Percentiles rank a stretch among this genome's conserved stretches.
These are phyloP conservation scores for Ophiostoma pallidulum DNA, from an alignment of 2,329 filamentous ascomycete genomes.

Conservation along the genomic window DNA sequence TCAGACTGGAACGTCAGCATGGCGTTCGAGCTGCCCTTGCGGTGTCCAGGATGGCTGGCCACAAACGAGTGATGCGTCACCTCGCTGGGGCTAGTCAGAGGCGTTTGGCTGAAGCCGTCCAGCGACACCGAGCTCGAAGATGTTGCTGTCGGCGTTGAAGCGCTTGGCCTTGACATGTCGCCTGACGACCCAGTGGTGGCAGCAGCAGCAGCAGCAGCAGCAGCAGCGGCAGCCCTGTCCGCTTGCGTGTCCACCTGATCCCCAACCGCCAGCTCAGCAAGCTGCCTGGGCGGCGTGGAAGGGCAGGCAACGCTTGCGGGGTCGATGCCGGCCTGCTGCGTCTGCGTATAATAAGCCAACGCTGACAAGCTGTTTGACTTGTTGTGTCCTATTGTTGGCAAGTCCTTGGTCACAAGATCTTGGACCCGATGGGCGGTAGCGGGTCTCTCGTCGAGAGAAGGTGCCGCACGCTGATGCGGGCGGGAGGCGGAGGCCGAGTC, in stretches of 20 bases:
- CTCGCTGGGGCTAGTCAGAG: conserved; percentile 47
- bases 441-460: conserved; percentile 34
- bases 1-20: conserved; percentile 51
- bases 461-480: too few species aligned
- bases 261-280: conserved; percentile 23
- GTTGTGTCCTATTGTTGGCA: background rate
- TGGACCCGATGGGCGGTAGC: conserved; percentile 37
- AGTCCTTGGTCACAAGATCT: conserved; percentile 22
- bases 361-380: conserved; percentile 10
- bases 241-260: too few species aligned
- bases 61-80: conserved; percentile 28
- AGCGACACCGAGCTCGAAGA: conserved; percentile 46
- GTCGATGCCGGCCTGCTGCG: conserved; percentile 16
- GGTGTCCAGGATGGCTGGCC: background rate
- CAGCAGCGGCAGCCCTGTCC: too few species aligned
- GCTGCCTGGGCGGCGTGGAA: conserved; percentile 28
- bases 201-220: too few species aligned
- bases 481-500: too few species aligned
- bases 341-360: background rate
- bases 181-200: too few species aligned
- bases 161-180: too few species aligned
- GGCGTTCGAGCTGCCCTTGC: conserved; percentile 34
- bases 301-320: conserved; percentile 31
- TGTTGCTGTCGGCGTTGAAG: conserved; percentile 35
- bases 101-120: conserved; percentile 35